Percentiles rank a stretch among this genome's conserved stretches.
Evolutionary conservation across 306 rosid species (phyloP).

Genomic region (Vigna trinervia): DNA sequence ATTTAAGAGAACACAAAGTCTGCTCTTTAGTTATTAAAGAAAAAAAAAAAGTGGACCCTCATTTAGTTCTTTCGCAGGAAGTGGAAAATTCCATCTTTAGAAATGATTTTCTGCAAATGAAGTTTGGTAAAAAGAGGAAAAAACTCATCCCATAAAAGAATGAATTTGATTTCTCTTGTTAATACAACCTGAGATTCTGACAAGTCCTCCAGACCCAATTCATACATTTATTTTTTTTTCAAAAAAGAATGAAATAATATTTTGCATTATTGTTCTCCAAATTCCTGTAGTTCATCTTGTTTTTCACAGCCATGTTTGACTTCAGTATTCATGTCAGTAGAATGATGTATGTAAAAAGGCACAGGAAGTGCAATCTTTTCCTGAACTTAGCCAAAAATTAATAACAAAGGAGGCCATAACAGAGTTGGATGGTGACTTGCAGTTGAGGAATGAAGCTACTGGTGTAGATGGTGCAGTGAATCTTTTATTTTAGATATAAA

Average conservation of each 20-base stretch:
- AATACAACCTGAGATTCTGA: not conserved
- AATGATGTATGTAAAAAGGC: not conserved
- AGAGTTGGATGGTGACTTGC: slow-evolving; percentile 3
- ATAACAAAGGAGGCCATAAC: not conserved
- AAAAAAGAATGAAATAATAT: too few species aligned
- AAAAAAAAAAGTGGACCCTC: slow-evolving; percentile 13
- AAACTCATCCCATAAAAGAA: too few species aligned
- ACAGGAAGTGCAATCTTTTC: not conserved
- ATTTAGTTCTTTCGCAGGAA: not conserved
- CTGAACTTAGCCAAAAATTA: not conserved
- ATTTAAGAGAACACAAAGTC: slow-evolving; percentile 27
- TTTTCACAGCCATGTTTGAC: not conserved
- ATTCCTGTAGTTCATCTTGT: not conserved
- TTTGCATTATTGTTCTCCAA: not conserved
- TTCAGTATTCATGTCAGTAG: not conserved
- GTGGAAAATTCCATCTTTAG: slow-evolving; percentile 22
- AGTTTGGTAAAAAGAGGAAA: too few species aligned
- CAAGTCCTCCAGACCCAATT: not conserved
- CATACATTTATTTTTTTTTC: too few species aligned
- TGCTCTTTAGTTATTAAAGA: slow-evolving; percentile 2
- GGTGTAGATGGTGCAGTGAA: not conserved
- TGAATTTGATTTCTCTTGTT: too few species aligned
- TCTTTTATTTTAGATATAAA: not conserved
- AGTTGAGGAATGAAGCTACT: slow-evolving; percentile 16
- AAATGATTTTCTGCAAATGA: not conserved